Evolutionary conservation across 2,329 filamentous ascomycete species (phyloP).

Genomic region (Fusarium annulatum): DNA sequence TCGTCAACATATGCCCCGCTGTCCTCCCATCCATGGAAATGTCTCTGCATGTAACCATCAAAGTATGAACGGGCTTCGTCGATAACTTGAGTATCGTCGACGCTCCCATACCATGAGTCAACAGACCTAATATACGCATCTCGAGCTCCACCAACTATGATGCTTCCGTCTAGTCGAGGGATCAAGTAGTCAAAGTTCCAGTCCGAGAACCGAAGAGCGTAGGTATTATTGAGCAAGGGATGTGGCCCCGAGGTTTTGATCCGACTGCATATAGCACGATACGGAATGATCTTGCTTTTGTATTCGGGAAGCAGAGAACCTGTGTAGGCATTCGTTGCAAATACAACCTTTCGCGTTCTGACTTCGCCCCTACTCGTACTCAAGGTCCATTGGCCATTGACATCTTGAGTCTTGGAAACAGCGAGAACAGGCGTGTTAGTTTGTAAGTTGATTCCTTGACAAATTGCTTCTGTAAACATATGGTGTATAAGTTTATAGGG

Average conservation of each 20-base stretch:
- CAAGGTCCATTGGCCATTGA: fast-evolving
- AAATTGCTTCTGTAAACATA: neutral
- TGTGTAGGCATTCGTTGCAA: neutral
- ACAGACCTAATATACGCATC: neutral
- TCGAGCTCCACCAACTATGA: neutral
- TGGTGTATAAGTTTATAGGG: neutral
- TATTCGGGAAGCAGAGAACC: neutral
- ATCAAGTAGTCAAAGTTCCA: neutral
- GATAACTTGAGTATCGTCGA: neutral
- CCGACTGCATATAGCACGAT: neutral
- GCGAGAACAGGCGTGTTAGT: neutral
- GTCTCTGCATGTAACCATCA: neutral
- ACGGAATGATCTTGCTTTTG: neutral
- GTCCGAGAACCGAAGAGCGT: neutral
- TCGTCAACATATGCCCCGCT: neutral
- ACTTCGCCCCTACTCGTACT: fast-evolving
- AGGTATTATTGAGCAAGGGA: neutral
- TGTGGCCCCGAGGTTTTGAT: fast-evolving
- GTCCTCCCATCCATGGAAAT: neutral
- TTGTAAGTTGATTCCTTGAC: neutral
- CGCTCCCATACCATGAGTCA: neutral
- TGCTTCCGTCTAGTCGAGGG: neutral
- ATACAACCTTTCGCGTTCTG: neutral
- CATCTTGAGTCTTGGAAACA: neutral
- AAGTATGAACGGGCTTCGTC: fast-evolving